Conservation (phyloP, 108 stramenopile genomes). For the Fragilaria radians region DNA sequence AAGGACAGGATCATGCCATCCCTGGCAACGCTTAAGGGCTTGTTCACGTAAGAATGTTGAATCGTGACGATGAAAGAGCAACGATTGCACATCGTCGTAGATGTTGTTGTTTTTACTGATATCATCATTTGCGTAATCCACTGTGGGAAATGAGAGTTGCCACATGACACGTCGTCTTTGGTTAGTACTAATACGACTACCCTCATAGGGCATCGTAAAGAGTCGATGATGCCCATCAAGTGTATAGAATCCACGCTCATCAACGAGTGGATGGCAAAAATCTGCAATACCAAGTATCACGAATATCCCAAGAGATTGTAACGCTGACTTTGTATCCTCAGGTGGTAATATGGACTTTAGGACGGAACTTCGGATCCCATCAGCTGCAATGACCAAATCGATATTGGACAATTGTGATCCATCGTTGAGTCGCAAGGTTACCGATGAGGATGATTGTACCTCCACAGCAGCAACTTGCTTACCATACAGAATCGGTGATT, state of each 20-base stretch:
- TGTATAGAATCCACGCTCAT: constrained; percentile 84
- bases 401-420: constrained; percentile 31
- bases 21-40: constrained; percentile 37
- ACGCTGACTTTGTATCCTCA: constrained; percentile 13
- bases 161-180: constrained; percentile 62
- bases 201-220: constrained; percentile 82
- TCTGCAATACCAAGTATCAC: constrained; percentile 69
- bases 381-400: constrained; percentile 75
- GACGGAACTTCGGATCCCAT: constrained; percentile 74
- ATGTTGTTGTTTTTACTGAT: too few relatives aligned
- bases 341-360: constrained; percentile 19
- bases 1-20: constrained; percentile 71
- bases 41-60: too few relatives aligned
- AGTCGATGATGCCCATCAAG: constrained; percentile 62
- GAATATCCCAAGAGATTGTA: constrained; percentile 51
- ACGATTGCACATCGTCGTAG: constrained; percentile 17
- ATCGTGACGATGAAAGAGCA: constrained; percentile 26
- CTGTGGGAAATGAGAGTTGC: constrained; percentile 67
- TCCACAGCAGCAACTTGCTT: neutral
- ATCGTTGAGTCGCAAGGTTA: constrained; percentile 37
- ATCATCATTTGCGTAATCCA: constrained; percentile 19
- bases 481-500: neutral
- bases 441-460: too few relatives aligned
- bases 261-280: constrained; percentile 54
- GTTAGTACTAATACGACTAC: constrained; percentile 38